Evolutionary conservation across 768 basidiomycete species (phyloP).

Genomic region (Tulasnella calospora): DNA sequence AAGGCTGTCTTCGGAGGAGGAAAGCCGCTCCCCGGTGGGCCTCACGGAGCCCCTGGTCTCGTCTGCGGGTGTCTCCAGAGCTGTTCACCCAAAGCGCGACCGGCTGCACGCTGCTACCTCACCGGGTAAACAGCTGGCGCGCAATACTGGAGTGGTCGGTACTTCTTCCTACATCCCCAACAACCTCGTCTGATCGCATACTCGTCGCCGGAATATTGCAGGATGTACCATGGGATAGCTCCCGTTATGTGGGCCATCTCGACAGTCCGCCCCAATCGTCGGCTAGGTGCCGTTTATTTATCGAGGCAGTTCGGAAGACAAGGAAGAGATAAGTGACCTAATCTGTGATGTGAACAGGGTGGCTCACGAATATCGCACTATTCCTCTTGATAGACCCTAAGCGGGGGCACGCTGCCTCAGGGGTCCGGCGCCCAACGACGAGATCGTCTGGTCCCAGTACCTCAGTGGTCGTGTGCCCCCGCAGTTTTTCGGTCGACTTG

Average conservation of each 20-base stretch:
- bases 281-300: neutral
- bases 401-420: too few species aligned
- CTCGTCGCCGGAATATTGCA: neutral
- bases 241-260: neutral
- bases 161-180: neutral
- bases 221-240: neutral
- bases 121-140: neutral
- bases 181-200: neutral
- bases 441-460: too few species aligned
- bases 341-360: neutral
- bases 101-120: neutral
- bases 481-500: too few species aligned
- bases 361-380: too few species aligned
- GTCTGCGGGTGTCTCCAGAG: neutral
- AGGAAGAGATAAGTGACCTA: neutral
- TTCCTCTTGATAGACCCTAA: too few species aligned
- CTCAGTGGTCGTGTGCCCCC: too few species aligned
- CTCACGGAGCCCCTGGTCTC: neutral
- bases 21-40: neutral
- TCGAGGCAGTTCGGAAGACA: too few species aligned
- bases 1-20: neutral
- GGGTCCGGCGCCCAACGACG: too few species aligned
- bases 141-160: neutral
- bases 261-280: neutral
- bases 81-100: neutral